Evolutionary conservation across 176 grass and related monocot species (phyloP), one percentile per base, ranked within the genome.

Genomic region (Oryza meyeriana): DNA sequence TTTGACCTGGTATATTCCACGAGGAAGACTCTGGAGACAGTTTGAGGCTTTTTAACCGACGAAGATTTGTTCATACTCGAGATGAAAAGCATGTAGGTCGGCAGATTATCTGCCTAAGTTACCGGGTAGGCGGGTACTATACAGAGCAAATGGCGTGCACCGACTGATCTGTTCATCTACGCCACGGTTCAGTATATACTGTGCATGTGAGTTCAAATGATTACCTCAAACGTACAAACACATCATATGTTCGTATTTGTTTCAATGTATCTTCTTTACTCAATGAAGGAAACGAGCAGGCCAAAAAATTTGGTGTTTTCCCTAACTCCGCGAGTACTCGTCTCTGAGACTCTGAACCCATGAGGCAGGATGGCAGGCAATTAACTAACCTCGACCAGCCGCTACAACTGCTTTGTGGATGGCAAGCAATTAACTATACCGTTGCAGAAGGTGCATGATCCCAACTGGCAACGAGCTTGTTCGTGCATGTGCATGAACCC

Each of bases 1-100:
- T 45, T 78, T 81, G 83, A 89, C 82, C 44, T 6, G 8, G 70
- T 68, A 75, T 67, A 79, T 66, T 57, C 61, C 27, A 22, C 34
- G 5, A 12, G 2, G 44, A 16, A 13, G 64, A 77, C 72, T 3
- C 45, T 48, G 58, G 27, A 4, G 41, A 42, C 42, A 24, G 50
- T 29, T 55, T 55, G 48, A 55, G 47, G 48, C 18, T 48, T 55
- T 33, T 76, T 58, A 78, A 34, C 26, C 34, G 80, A 88, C 27
- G 61, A 55, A 28, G 44, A 52, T 33, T 26, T 73, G 27, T 16
- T 66, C 33, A 29, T 33, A 30, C 65, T 45, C 75, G n/a, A 31
- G 16, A 24, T 16, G 55, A 25, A 50, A 83, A 35, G 38, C 2
- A 71, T 65, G 80, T 63, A 65, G 80, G 74, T 72, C 59, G 34